A percentile compares a stretch with the other conserved stretches of the same genome.
These are phyloP conservation scores for Yamadazyma paraphyllophila DNA, from an alignment of 805 yeast genomes.

Conservation along the genomic window DNA sequence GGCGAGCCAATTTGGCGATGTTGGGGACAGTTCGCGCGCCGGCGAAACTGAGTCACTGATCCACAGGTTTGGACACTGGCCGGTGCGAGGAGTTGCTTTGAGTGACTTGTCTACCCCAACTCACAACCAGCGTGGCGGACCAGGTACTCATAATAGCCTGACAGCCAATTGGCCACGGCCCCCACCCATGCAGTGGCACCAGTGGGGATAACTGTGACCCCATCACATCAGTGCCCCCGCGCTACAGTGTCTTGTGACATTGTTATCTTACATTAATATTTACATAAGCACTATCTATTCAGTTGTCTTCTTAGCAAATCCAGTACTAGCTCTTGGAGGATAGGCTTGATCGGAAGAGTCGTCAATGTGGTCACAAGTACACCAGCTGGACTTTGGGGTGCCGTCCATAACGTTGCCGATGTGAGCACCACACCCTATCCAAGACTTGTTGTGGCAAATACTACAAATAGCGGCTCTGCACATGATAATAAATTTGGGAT, in stretches of 20 bases:
- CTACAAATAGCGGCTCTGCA: conserved; percentile 38
- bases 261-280: not conserved
- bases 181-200: not conserved
- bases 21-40: too few relatives aligned
- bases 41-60: too few relatives aligned
- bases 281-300: not conserved
- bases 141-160: too few relatives aligned
- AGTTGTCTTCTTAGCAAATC: conserved; percentile 38
- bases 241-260: not conserved
- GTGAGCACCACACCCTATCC: conserved; percentile 67
- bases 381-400: conserved; percentile 49
- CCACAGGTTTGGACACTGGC: too few relatives aligned
- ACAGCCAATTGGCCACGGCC: too few relatives aligned
- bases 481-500: conserved; percentile 19
- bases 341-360: conserved; percentile 34
- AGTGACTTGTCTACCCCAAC: too few relatives aligned
- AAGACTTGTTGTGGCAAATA: conserved; percentile 47
- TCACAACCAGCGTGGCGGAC: too few relatives aligned
- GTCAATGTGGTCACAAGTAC: conserved; percentile 51
- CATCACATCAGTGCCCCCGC: too few relatives aligned
- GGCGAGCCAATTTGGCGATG: too few relatives aligned
- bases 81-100: too few relatives aligned
- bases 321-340: conserved; percentile 67
- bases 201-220: too few relatives aligned
- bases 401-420: conserved; percentile 52